Base-by-base conservation (phyloP, 2,329 filamentous ascomycete species). In the Penicillium nordicum region DNA sequence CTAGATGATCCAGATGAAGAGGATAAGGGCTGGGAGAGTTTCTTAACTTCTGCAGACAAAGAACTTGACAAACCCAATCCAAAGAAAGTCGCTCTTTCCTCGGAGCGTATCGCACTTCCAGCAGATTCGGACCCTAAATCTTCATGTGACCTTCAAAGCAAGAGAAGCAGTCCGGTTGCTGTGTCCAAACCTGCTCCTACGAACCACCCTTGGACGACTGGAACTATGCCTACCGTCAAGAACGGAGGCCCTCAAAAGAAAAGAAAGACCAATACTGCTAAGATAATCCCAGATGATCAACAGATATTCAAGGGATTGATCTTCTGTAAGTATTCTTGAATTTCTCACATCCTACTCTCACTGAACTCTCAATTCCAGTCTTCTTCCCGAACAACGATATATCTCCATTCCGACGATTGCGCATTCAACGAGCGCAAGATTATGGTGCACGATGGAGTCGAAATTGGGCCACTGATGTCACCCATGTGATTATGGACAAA, bases 311-410 rank as follows among this genome's bases (percentile, higher is more conserved):
- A 76, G 43, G 80, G 75, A 0, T 71, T 89, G n/a, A 71, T 75
- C 0, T 88, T 91, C 61, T 89, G 76, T 79, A 50, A 56, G 76
- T 68, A 6, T 6, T 27, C n/a, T 38, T 38, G 16, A 12, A 16
- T 1, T 11, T 18, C n/a, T 18, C 29, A 49, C 21, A 25, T 10
- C 7, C 27, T 16, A 21, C 9, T 53, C 29, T 46, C 45, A 43
- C 59, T 62, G 16, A 63, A 29, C 23, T 50, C 12, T 37, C 5
- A 7, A 16, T 46, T 18, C 32, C 14, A 81, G 79, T 85, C 74
- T 96, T 94, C 70, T 84, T 96, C 6, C 93, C 92, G 0, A 89
- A 94, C 62, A 84, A 91, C 61, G 88, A 93, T 60, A 81, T 88
- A 45, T 84, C 87, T 32, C 82, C 83, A 11, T 79, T 83, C 8